Evolutionary conservation across 2,329 filamentous ascomycete genomes (phyloP).

Genomic region (Verticillium alfalfae): DNA sequence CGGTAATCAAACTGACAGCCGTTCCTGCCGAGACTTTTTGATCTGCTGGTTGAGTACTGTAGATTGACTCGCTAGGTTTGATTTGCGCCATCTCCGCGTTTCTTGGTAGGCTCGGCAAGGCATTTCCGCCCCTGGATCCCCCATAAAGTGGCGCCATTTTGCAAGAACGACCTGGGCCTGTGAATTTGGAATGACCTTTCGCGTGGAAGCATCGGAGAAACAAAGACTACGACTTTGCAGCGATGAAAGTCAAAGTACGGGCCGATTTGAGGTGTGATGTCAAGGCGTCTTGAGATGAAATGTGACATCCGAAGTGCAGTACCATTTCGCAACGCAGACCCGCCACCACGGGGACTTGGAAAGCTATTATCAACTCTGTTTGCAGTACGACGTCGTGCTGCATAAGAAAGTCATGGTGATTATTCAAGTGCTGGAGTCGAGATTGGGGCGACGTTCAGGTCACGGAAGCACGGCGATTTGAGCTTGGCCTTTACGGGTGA

Average conservation of each 20-base stretch:
- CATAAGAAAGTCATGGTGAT: background rate
- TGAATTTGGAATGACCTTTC: background rate
- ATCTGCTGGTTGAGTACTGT: background rate
- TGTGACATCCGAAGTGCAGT: background rate
- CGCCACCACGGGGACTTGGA: background rate
- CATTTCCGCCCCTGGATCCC: background rate
- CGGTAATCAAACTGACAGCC: background rate
- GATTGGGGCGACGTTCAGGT: background rate
- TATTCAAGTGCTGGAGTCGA: background rate
- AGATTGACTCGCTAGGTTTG: background rate
- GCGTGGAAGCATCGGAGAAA: background rate
- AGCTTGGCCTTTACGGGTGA: background rate
- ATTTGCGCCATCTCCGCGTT: background rate
- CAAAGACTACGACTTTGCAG: background rate
- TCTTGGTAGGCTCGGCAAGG: background rate
- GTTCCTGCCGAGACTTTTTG: background rate
- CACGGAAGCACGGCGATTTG: background rate
- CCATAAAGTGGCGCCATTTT: background rate
- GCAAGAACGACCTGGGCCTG: background rate
- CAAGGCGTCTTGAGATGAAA: background rate
- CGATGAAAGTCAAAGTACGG: background rate
- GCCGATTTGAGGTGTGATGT: background rate
- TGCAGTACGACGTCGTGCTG: background rate
- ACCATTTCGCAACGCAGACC: background rate
- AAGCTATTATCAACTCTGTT: background rate